Evolutionary conservation across 768 basidiomycete genomes (phyloP).

Genomic region (Zangia roseola): DNA sequence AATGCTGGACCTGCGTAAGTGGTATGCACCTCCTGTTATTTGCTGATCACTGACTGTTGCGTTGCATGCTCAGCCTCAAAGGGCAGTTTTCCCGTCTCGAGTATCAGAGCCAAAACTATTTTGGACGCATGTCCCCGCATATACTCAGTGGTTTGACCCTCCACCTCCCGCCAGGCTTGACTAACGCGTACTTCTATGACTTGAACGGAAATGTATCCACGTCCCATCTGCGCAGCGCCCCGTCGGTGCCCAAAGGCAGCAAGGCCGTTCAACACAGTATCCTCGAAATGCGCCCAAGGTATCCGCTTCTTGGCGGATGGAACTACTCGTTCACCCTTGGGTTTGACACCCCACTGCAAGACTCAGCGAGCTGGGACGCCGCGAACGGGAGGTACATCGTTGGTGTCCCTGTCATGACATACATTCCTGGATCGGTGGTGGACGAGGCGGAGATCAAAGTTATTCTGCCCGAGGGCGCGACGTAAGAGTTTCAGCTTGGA

Average conservation of each 20-base stretch:
- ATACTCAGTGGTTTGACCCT: conserved; percentile 72
- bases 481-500: conserved; percentile 50
- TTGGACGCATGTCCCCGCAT: conserved; percentile 63
- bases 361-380: conserved; percentile 65
- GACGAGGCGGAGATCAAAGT: conserved; percentile 77
- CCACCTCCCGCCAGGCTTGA: conserved; percentile 79
- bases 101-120: conserved; percentile 75
- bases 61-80: conserved; percentile 62
- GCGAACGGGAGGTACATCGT: conserved; percentile 66
- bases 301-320: conserved; percentile 95
- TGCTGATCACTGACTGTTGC: neutral
- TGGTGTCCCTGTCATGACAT: conserved; percentile 83
- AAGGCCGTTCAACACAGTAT: conserved; percentile 56
- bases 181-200: conserved; percentile 87
- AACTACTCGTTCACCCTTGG: conserved; percentile 95
- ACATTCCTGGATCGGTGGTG: conserved; percentile 76
- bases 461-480: conserved; percentile 93
- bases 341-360: conserved; percentile 84
- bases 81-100: conserved; percentile 94
- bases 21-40: neutral
- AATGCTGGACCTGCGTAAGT: conserved; percentile 91
- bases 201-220: conserved; percentile 96
- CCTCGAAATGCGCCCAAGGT: conserved; percentile 85
- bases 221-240: conserved; percentile 72
- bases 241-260: conserved; percentile 58